Evolutionary conservation across 1,284 basidiomycete genomes (phyloP).

Genomic region (Naganishia liquefaciens): DNA sequence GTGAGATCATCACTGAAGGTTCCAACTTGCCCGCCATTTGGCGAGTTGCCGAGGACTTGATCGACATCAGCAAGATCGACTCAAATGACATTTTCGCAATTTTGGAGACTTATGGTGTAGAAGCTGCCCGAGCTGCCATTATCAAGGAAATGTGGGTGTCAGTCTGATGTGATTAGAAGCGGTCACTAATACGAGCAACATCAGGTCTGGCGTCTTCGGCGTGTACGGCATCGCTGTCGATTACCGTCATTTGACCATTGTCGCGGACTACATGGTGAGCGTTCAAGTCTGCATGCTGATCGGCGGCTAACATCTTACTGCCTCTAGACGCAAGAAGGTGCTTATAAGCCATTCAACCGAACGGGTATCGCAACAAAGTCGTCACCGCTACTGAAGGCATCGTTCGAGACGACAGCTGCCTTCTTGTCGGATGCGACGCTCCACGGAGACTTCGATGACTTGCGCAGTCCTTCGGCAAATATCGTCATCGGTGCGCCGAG

Average conservation of each 20-base stretch:
- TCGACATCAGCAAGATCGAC: slow-evolving; percentile 81
- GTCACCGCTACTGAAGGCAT: slow-evolving; percentile 93
- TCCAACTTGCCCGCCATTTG: slow-evolving; percentile 92
- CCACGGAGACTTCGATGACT: slow-evolving; percentile 90
- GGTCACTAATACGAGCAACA: not conserved
- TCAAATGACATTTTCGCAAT: slow-evolving; percentile 97
- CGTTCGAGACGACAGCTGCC: slow-evolving; percentile 94
- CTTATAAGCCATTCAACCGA: slow-evolving; percentile 96
- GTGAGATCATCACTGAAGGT: slow-evolving; percentile 63
- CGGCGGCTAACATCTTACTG: too few relatives aligned
- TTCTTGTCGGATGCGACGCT: slow-evolving; percentile 94
- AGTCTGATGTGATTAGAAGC: not conserved
- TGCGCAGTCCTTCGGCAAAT: slow-evolving; percentile 77
- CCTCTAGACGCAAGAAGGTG: slow-evolving; percentile 87
- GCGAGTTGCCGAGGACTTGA: slow-evolving; percentile 75
- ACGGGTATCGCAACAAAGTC: slow-evolving; percentile 88
- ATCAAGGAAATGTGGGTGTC: slow-evolving; percentile 55
- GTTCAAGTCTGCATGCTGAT: not conserved
- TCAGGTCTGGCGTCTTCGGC: slow-evolving; percentile 68
- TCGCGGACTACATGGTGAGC: slow-evolving; percentile 97
- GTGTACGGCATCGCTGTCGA: slow-evolving; percentile 98
- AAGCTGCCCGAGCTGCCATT: slow-evolving; percentile 93
- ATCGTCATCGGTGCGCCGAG: slow-evolving; percentile 87
- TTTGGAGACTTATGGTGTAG: slow-evolving; percentile 90
- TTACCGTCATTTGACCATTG: slow-evolving; percentile 89